These are phyloP conservation scores for Alisma plantagoaquatica DNA, from an alignment of 106 monocot species.

Conservation along the genomic window DNA sequence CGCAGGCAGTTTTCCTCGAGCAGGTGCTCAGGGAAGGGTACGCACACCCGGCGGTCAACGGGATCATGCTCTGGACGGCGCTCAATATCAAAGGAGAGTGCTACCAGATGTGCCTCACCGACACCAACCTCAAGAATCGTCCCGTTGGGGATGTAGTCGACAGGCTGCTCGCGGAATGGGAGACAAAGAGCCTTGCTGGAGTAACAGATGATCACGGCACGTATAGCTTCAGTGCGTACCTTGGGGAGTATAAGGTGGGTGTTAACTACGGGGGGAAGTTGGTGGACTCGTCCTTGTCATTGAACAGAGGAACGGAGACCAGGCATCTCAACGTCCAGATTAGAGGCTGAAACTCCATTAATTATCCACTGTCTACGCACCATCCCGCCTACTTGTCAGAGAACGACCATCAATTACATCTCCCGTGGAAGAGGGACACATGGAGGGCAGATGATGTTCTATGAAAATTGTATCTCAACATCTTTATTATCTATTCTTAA, in stretches of 20 bases:
- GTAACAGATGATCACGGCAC: constrained; percentile 60
- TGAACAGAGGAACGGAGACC: constrained; percentile 63
- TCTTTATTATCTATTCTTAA: too few species aligned
- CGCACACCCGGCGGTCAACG: constrained; percentile 65
- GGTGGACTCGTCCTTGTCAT: constrained; percentile 35
- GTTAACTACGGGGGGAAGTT: constrained; percentile 46
- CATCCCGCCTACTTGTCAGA: too few species aligned
- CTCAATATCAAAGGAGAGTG: constrained; percentile 57
- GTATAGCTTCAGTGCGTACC: constrained; percentile 53
- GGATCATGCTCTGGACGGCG: constrained; percentile 85
- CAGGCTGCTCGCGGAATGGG: constrained; percentile 65
- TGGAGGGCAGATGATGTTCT: too few species aligned
- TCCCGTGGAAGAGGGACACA: too few species aligned
- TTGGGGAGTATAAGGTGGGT: constrained; percentile 65
- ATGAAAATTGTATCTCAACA: too few species aligned
- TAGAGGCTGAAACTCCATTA: too few species aligned
- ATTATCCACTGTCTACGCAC: too few species aligned
- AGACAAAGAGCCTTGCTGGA: constrained; percentile 33
- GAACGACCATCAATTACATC: too few species aligned
- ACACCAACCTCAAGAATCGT: constrained; percentile 47
- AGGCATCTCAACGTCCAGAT: constrained; percentile 68
- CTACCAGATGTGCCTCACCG: constrained; percentile 97
- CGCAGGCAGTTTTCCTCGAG: constrained; percentile 74
- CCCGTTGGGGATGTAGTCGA: constrained; percentile 76
- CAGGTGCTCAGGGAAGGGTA: constrained; percentile 83